Evolutionary conservation across 2,329 filamentous ascomycete species (phyloP), one percentile per base, ranked within the genome.

Genomic region (Cadophora luteo-olivacea): DNA sequence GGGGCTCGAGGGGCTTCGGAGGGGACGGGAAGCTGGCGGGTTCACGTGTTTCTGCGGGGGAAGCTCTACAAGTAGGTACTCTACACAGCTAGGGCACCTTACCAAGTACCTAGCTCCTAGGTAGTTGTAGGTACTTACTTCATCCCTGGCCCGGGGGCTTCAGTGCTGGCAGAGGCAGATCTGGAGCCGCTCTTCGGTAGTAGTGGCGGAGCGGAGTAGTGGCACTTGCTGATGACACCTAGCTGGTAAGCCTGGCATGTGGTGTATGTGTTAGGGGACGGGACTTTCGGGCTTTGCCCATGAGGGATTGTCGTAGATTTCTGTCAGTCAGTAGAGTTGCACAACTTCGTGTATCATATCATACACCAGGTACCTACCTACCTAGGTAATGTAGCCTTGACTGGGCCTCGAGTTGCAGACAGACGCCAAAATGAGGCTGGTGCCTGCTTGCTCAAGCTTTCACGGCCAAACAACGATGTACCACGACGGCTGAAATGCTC

Each of bases 111-210:
- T n/a, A n/a, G n/a, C n/a, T n/a, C n/a, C n/a, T n/a, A n/a, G n/a
- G n/a, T n/a, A n/a, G n/a, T n/a, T n/a, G n/a, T n/a, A n/a, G n/a
- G n/a, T n/a, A n/a, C n/a, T n/a, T 5, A 29, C 5, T 29, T 29
- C 29, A 29, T 29, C 29, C 29, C 29, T 29, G 29, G 29, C 29
- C 29, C 29, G 29, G 29, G 29, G 29, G 29, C 29, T 52, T 54
- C 51, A 54, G 24, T 29, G 51, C 24, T 62, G 24, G 60, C 60
- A n/a, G 45, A 45, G 24, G 60, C 60, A n/a, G 45, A 45, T 45
- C 41, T 45, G 41, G 41, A 45, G 41, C 41, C 16, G 41, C 19
- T 19, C 16, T 45, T 16, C 41, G 14, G 41, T 45, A 45, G 29
- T 29, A 29, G 29, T 29, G 29, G 29, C 29, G 29, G 29, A 29